Evolutionary conservation across 345 rosid genomes (phyloP), one percentile per base, ranked within the genome.

Genomic region (Eucalyptus regnans): DNA sequence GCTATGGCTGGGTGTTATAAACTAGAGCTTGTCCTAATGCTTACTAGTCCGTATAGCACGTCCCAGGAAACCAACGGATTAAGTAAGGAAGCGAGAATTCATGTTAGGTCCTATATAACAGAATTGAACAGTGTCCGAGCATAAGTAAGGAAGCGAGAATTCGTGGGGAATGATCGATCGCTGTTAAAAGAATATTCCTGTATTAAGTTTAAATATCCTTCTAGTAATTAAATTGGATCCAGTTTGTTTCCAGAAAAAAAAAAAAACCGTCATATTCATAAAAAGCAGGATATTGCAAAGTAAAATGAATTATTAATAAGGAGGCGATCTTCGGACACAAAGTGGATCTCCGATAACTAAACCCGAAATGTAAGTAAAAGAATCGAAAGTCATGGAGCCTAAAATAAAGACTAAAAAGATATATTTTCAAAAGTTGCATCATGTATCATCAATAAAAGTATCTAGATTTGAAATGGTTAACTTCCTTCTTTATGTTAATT

Each of bases 331-430:
- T 17, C 8, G 23, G 58, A 52, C 58, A 17, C 58, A 52, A 52
- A 52, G 20, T 52, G 22, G 58, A 18, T 52, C 58, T 52, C 58
- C 58, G 23, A 18, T 52, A 27, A 27, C 17, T 27, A 12, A 31
- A 62, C 4, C 68, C 2, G 1, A 62, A 62, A 62, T 62, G 68
- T 62, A 29, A 62, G 68, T 29, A 29, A n/a, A 64, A 64, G 37
- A 64, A 64, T 64, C 37, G 5, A n/a, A 64, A 64, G 76, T 64
- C 0, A 0, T n/a, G 18, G 5, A 64, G 9, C 76, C 10, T n/a
- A n/a, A 27, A 62, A 27, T 52, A 62, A 62, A 6, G 15, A 29
- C 9, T 13, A 33, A 62, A 62, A 62, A 12, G 17, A 29, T 27
- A 60, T 60, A 23, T 60, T 60, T 23, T 60, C 66, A 60, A 60